A percentile compares a stretch with the other conserved stretches of the same genome.
Conservation (phyloP, 371 early-diverging fungal genomes). For the Mortierella sp. region DNA sequence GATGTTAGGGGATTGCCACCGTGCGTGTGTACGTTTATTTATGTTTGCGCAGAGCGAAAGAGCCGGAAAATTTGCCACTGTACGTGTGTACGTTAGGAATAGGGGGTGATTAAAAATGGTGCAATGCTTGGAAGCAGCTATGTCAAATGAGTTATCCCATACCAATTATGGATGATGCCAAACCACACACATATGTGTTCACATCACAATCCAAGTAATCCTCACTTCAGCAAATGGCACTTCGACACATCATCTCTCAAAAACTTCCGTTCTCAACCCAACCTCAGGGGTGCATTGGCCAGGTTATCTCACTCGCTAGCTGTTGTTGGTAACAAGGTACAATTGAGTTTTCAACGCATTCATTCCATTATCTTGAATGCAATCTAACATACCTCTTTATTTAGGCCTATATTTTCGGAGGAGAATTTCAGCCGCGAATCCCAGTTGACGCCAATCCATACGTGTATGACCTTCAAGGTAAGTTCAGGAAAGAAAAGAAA, state of each 20-base stretch:
- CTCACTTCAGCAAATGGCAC: constrained; percentile 7
- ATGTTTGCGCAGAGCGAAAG: no score
- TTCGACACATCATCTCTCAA: constrained; percentile 26
- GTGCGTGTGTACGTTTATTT: no score
- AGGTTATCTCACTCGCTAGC: constrained; percentile 22
- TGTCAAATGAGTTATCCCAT: no score
- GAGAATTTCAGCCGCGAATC: constrained; percentile 22
- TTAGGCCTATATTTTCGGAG: constrained; percentile 24
- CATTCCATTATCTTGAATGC: neutral
- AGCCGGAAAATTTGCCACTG: no score
- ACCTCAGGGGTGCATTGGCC: constrained; percentile 12
- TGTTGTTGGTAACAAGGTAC: constrained; percentile 27
- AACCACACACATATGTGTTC: no score
- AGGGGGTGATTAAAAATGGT: no score
- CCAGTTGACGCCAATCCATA: constrained; percentile 31
- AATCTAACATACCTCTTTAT: neutral
- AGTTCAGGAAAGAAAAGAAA: neutral
- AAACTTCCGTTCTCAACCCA: constrained; percentile 21
- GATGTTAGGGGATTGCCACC: no score
- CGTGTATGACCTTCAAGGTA: constrained; percentile 22
- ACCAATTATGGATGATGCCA: no score
- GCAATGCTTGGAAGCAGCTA: no score
- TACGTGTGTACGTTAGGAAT: no score
- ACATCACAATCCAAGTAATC: no score
- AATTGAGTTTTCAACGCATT: neutral